Conservation (phyloP, 768 basidiomycete species). For the Dentipellis fragilis region DNA sequence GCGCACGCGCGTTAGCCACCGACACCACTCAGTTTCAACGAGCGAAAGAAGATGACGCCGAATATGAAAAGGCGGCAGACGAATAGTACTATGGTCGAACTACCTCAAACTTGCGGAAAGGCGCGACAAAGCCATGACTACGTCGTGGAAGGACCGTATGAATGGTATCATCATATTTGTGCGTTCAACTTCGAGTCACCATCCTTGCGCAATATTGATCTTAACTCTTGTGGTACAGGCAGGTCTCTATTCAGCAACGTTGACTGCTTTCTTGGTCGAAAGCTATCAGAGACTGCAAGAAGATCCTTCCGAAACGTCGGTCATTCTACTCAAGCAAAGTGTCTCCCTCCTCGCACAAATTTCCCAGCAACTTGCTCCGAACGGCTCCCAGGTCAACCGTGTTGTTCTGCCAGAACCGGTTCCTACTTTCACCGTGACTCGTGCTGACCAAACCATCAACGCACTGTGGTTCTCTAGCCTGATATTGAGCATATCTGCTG, state of each 20-base stretch:
- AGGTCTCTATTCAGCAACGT: conserved; percentile 9
- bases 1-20: too few relatives aligned
- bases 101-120: conserved; percentile 26
- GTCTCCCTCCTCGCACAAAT: background rate
- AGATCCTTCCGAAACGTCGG: background rate
- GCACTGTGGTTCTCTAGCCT: conserved; percentile 30
- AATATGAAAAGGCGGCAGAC: conserved; percentile 28
- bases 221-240: conserved; percentile 1
- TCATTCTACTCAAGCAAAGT: conserved; percentile 1
- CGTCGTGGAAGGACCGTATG: conserved; percentile 33
- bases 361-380: background rate
- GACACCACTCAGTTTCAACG: too few relatives aligned
- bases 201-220: too few relatives aligned
- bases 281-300: conserved; percentile 3
- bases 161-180: conserved; percentile 20
- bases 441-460: conserved; percentile 28
- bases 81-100: conserved; percentile 29
- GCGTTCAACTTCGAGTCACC: background rate
- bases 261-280: conserved; percentile 7
- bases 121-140: conserved; percentile 21
- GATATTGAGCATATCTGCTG: conserved; percentile 30
- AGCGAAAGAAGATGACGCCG: background rate
- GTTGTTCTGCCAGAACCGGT: background rate
- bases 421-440: conserved; percentile 13
- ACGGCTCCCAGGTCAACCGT: background rate